phyloP scores from a whole-genome alignment of 2,329 filamentous ascomycete species.

The Pleomassaria siparia region DNA sequence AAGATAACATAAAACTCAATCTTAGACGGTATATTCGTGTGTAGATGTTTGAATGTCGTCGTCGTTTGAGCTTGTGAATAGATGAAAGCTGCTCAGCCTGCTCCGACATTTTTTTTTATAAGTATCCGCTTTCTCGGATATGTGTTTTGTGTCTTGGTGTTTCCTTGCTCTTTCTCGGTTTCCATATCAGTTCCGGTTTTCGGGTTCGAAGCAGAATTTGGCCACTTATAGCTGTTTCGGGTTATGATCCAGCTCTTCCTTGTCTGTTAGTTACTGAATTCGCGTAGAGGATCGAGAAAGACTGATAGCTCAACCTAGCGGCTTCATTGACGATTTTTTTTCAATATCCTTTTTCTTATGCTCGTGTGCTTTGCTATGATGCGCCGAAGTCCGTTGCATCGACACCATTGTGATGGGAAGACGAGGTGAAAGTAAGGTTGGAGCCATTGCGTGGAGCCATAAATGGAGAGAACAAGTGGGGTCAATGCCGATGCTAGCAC shows the following conservation, averaged over 20 bases:
- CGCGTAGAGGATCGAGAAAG: background rate
- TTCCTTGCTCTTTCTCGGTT: constrained; percentile 3
- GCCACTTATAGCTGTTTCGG: constrained; percentile 4
- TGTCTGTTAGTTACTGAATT: background rate
- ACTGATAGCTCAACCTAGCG: background rate
- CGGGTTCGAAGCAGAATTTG: background rate
- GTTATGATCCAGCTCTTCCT: background rate
- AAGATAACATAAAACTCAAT: background rate
- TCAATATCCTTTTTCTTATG: background rate
- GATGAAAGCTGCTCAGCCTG: constrained; percentile 7
- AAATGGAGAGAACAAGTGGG: too few species aligned
- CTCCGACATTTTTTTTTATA: background rate
- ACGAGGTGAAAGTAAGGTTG: background rate
- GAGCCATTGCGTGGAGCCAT: background rate
- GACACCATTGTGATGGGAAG: background rate
- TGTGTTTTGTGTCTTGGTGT: background rate
- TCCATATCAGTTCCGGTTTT: background rate
- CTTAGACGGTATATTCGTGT: constrained; percentile 8
- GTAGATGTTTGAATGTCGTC: constrained; percentile 21
- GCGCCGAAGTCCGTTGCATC: background rate
- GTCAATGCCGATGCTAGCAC: too few species aligned
- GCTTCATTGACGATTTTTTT: background rate
- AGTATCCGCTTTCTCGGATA: constrained; percentile 7
- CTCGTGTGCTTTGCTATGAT: background rate
- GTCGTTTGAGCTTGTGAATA: background rate